Evolutionary conservation across 331 rosid genomes (phyloP).

Genomic region (Malus hybrid): DNA sequence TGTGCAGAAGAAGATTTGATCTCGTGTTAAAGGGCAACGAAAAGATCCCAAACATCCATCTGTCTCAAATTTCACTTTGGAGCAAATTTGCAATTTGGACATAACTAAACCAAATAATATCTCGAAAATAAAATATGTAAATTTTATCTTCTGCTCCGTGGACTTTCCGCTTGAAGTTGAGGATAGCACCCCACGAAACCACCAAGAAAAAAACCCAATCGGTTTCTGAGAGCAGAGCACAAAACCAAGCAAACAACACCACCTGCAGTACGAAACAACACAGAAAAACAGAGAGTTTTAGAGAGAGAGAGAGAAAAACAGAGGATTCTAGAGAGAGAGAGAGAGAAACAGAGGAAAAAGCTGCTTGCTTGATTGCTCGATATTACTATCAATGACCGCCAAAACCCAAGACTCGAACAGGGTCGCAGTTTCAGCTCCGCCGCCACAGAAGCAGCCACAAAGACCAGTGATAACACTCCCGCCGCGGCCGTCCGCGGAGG

Average conservation of each 20-base stretch:
- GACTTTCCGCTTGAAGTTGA: slow-evolving; percentile 41
- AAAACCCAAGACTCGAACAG: slow-evolving; percentile 36
- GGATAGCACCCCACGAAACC: slow-evolving; percentile 31
- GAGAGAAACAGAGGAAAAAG: background rate
- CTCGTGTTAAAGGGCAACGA: background rate
- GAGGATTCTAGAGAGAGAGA: background rate
- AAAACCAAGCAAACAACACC: background rate
- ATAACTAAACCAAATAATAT: too few species aligned
- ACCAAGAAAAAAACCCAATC: slow-evolving; percentile 4
- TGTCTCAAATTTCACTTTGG: background rate
- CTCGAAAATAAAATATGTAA: too few species aligned
- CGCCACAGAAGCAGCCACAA: background rate
- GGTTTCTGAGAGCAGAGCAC: background rate
- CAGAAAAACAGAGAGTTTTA: background rate
- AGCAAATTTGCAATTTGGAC: background rate
- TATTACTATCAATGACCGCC: slow-evolving; percentile 42
- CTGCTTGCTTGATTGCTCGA: background rate
- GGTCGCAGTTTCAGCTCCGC: slow-evolving; percentile 19
- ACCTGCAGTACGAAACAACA: background rate
- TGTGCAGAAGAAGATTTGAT: background rate
- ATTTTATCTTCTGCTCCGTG: slow-evolving; percentile 22
- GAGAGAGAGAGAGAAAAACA: background rate
- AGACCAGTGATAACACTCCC: slow-evolving; percentile 82
- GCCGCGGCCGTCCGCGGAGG: slow-evolving; percentile 74
- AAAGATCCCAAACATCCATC: background rate